A percentile compares a stretch with the other conserved stretches of the same genome.
These are phyloP conservation scores for Sporothrix inflata DNA, from an alignment of 2,329 filamentous ascomycete species.

Conservation along the genomic window DNA sequence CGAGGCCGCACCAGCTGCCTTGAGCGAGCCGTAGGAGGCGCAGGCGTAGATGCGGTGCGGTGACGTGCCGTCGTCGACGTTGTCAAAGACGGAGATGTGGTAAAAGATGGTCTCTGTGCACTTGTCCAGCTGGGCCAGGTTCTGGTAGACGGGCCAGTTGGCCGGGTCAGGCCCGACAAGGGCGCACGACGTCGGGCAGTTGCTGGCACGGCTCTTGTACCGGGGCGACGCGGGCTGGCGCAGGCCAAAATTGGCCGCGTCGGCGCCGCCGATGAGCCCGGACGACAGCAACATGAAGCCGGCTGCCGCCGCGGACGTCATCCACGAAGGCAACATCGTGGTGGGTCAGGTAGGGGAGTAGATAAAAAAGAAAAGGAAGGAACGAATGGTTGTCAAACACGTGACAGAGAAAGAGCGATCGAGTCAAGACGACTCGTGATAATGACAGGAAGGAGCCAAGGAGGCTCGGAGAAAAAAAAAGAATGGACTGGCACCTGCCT, in stretches of 20 bases:
- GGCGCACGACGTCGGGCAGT: conserved; percentile 28
- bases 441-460: background rate
- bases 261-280: background rate
- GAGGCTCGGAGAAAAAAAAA: background rate
- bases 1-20: background rate
- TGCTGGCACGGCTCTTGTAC: conserved; percentile 16
- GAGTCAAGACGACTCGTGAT: background rate
- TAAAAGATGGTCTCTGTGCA: conserved; percentile 30
- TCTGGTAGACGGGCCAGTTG: conserved; percentile 30
- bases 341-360: background rate
- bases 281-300: conserved; percentile 11
- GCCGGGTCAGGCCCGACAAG: conserved; percentile 18
- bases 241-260: background rate
- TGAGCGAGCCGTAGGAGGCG: conserved; percentile 33
- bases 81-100: conserved; percentile 28
- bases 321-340: conserved; percentile 15
- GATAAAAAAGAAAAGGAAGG: background rate
- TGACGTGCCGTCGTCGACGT: conserved; percentile 17
- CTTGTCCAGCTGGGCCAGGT: conserved; percentile 11
- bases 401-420: background rate
- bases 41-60: conserved; percentile 32
- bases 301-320: conserved; percentile 11
- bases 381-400: background rate
- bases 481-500: background rate
- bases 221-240: conserved; percentile 20